A percentile compares a stretch with the other conserved stretches of the same genome.
Conservation (phyloP, 139 green algal genomes). For the Chlamydomonas schloesseri region DNA sequence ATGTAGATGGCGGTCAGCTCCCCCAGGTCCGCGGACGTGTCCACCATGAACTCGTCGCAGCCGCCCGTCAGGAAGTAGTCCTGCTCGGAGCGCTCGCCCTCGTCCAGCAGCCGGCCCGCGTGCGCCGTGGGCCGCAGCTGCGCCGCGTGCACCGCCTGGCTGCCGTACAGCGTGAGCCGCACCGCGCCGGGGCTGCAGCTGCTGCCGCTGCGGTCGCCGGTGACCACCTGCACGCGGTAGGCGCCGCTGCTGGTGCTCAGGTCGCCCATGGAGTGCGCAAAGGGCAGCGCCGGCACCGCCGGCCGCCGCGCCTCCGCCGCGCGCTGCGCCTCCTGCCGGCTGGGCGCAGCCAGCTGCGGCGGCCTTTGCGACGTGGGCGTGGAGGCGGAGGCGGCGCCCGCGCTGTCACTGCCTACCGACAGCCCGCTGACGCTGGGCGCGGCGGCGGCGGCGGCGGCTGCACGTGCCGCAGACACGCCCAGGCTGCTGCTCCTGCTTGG, state of each 20-base stretch:
- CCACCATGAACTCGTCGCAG: constrained; percentile 41
- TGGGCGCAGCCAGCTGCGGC: no score
- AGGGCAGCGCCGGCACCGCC: constrained; percentile 18
- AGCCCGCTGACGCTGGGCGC: no score
- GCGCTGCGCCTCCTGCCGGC: no score
- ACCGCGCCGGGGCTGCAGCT: constrained; percentile 15
- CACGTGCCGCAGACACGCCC: no score
- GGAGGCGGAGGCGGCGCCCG: no score
- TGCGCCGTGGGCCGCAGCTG: constrained; percentile 3
- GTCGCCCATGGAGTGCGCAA: constrained; percentile 16
- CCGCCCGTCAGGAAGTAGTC: constrained; percentile 14
- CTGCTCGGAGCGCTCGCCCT: neutral
- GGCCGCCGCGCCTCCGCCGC: no score
- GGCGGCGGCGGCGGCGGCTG: no score
- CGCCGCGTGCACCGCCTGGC: constrained; percentile 1
- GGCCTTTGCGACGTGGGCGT: no score
- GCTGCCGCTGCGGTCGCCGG: neutral
- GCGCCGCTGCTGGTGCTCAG: constrained; percentile 33
- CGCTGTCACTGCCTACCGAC: no score
- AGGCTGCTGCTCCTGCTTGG: neutral
- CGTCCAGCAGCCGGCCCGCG: neutral
- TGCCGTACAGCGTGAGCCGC: constrained; percentile 43
- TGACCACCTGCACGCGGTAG: constrained; percentile 32
- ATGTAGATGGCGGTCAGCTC: constrained; percentile 47
- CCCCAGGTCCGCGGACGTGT: constrained; percentile 32